Base-by-base conservation (phyloP, 2,329 filamentous ascomycete genomes). In the Thielaviopsis populi region DNA sequence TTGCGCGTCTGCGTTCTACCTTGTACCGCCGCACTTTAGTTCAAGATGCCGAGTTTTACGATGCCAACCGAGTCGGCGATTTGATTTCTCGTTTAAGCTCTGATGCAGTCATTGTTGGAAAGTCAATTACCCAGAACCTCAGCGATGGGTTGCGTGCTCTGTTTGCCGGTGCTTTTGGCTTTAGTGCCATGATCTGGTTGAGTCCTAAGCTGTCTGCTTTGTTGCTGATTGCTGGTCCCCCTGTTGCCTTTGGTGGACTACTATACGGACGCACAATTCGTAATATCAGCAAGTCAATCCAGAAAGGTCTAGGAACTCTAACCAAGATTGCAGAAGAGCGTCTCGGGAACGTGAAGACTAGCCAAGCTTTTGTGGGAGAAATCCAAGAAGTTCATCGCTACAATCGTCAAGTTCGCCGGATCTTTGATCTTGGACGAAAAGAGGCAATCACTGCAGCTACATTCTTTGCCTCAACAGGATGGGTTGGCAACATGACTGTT, bases 1-100 rank as follows among this genome's bases (percentile, higher is more conserved):
- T 99, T 63, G 87, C 92, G 11, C 84, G 92, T 69, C 80, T 99
- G 63, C 84, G 94, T 66, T 92, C 91, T 17, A 88, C 90, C 71
- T 83, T 99, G 3, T 99, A 95, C 76, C 84, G 90, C 68, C 84
- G 88, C 68, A 99, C 94, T 0, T 95, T 95, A 69, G 82, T 94
- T n/a, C 94, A 99, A 73, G 94, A 99, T 73, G 94, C 94, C 65
- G 94, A 97, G 71, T 99, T 99, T 77, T 99, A 99, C 71, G 94
- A 99, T 72, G 94, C 94, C 46, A 99, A 99, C 75, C 83, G 94
- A 30, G 91, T 96, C 30, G 94, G 94, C 73, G 94, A 99, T 72
- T 78, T 99, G 69, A 96, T 99, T 71, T 97, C 92, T 43, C 87
- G 95, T 43, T 83, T 99, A 56, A 91, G 92, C 70, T 95, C 91